Conservation (phyloP, 164 flowering plant species). For the Cinnamomum micranthum region DNA sequence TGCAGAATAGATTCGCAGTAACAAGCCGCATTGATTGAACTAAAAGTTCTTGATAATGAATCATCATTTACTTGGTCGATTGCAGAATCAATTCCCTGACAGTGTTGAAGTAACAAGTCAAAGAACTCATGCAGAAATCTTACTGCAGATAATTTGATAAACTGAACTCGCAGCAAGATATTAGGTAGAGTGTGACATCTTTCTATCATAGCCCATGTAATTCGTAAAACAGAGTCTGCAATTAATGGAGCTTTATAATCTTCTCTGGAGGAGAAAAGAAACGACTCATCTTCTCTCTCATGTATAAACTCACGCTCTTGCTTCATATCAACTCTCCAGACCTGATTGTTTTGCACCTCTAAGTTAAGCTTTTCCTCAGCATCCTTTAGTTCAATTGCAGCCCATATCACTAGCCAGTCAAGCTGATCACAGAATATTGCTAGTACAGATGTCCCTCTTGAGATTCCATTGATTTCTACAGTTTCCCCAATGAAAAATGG, state of each 20-base stretch:
- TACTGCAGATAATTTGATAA: constrained; percentile 42
- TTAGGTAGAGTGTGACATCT: constrained; percentile 46
- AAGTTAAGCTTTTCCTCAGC: constrained; percentile 45
- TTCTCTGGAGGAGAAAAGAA: constrained; percentile 35
- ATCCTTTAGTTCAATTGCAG: constrained; percentile 58
- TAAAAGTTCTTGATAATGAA: constrained; percentile 25
- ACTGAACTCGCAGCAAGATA: constrained; percentile 24
- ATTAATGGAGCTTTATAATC: constrained; percentile 48
- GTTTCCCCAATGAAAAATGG: constrained; percentile 13
- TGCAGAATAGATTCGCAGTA: constrained; percentile 45
- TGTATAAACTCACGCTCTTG: constrained; percentile 5
- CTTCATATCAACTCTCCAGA: constrained; percentile 32
- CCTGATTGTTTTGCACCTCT: constrained; percentile 42
- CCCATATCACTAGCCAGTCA: constrained; percentile 67
- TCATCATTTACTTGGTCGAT: constrained; percentile 18
- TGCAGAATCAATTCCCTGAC: constrained; percentile 23
- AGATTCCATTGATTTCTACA: constrained; percentile 11
- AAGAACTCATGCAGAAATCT: constrained; percentile 46
- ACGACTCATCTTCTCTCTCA: constrained; percentile 19
- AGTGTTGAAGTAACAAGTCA: constrained; percentile 30
- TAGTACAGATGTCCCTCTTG: constrained; percentile 33
- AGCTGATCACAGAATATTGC: constrained; percentile 42
- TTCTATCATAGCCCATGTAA: constrained; percentile 43
- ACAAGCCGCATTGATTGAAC: constrained; percentile 51
- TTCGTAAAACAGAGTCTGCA: constrained; percentile 38